Evolutionary conservation across 768 basidiomycete genomes (phyloP), one percentile per base, ranked within the genome.

Genomic region (Mycena venus): DNA sequence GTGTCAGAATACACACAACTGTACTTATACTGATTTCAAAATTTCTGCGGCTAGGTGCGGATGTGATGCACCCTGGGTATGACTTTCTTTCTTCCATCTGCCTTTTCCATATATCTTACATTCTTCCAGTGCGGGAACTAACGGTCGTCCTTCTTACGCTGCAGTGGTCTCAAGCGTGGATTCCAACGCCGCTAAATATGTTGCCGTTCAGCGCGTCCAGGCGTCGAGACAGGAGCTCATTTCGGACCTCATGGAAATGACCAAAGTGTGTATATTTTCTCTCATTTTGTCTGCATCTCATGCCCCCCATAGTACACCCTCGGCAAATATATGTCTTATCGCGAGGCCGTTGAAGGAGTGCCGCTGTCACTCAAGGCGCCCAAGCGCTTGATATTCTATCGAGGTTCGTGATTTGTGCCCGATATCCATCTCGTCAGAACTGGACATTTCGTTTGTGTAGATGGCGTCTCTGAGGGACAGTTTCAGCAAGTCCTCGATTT

Each of bases 101-200:
- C 68, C 51, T 60, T 38, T 29, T 3, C 3, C 40, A 27, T 56
- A 66, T 64, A 42, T 70, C 72, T 81, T 92, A 94, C 58, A 93
- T 94, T 44, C 93, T 94, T 76, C 92, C 94, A 23, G 89, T 11
- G 93, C 95, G 21, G 94, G 94, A 9, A 88, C 93, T 0, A 89
- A 87, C 15, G 93, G 91, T 14, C 89, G 91, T 3, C 95, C 95
- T 0, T 96, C 95, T 0, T 96, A 93, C 78, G 93, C 95, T 0
- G 88, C 94, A 3, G 84, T 96, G 1, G 95, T 96, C 15, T 94
- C 90, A 21, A 96, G 92, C 72, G 91, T 96, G 15, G 95, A 96
- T 79, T 89, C 90, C 0, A 88, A 92, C 69, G 90, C 89, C 0
- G 92, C 93, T 0, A 95, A 95, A 80, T 96, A 96, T 11, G 88